Conservation (phyloP, 2,329 filamentous ascomycete genomes). For the Phaeosphaeriaceae sp. region DNA sequence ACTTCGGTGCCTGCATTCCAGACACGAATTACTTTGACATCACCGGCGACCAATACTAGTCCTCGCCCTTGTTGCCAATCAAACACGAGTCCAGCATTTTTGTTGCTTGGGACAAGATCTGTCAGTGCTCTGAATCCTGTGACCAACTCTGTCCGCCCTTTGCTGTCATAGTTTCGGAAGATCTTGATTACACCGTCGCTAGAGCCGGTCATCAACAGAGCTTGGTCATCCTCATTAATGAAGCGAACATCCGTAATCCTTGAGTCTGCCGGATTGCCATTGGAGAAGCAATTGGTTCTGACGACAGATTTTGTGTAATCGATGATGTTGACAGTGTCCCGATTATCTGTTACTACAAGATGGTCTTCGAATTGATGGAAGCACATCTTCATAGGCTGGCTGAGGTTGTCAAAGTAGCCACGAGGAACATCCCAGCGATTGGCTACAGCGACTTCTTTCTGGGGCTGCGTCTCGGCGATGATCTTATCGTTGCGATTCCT, state of each 20-base stretch:
- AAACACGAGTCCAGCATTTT: slow-evolving; percentile 94
- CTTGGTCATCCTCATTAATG: slow-evolving; percentile 98
- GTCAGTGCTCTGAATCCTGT: slow-evolving; percentile 91
- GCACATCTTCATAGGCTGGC: slow-evolving; percentile 89
- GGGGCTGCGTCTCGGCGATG: slow-evolving; percentile 88
- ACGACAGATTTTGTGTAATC: slow-evolving; percentile 69
- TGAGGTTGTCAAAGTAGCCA: slow-evolving; percentile 85
- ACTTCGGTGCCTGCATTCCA: slow-evolving; percentile 96
- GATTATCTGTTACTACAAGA: slow-evolving; percentile 89
- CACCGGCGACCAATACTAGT: slow-evolving; percentile 91
- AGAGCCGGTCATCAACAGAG: slow-evolving; percentile 90
- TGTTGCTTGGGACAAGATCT: slow-evolving; percentile 91
- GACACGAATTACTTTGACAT: slow-evolving; percentile 92
- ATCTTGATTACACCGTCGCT: slow-evolving; percentile 94
- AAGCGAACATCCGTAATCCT: slow-evolving; percentile 95
- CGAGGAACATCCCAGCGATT: slow-evolving; percentile 86
- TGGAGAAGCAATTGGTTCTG: slow-evolving; percentile 87
- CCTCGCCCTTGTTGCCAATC: slow-evolving; percentile 99
- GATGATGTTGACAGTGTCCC: slow-evolving; percentile 88
- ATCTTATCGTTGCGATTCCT: slow-evolving; percentile 92
- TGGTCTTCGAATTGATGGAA: slow-evolving; percentile 99
- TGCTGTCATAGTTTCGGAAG: slow-evolving; percentile 88
- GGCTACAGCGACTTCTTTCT: slow-evolving; percentile 85
- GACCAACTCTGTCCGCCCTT: slow-evolving; percentile 79
- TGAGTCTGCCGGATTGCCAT: slow-evolving; percentile 89